These are phyloP conservation scores for Diplocarpon mali DNA, from an alignment of 2,329 filamentous ascomycete species.

Conservation along the genomic window DNA sequence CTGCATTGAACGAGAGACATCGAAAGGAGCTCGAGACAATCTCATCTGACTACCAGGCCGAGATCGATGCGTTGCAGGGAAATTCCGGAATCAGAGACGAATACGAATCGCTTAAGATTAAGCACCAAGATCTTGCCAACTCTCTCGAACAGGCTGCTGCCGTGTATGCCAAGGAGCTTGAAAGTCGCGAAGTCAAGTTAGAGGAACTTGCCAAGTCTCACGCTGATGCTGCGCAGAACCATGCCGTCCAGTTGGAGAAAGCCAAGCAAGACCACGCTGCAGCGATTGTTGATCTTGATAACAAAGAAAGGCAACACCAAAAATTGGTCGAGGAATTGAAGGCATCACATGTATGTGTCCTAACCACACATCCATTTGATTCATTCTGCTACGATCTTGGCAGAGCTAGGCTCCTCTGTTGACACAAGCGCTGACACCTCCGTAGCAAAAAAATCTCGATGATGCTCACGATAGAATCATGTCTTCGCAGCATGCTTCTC, in stretches of 20 bases:
- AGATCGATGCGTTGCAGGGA: constrained; percentile 51
- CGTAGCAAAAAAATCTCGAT: constrained; percentile 47
- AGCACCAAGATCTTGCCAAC: constrained; percentile 39
- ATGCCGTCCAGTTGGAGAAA: constrained; percentile 16
- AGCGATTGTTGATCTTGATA: constrained; percentile 27
- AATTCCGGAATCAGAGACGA: constrained; percentile 55
- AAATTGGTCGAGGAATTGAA: constrained; percentile 43
- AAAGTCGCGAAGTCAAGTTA: constrained; percentile 18
- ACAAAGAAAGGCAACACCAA: constrained; percentile 42
- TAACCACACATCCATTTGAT: neutral
- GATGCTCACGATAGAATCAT: constrained; percentile 39
- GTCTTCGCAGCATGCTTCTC: constrained; percentile 38
- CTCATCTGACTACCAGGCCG: constrained; percentile 51
- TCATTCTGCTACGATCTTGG: neutral
- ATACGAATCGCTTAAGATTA: constrained; percentile 47
- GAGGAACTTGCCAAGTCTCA: constrained; percentile 12
- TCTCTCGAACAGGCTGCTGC: constrained; percentile 22
- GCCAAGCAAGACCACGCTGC: constrained; percentile 22
- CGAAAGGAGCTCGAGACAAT: constrained; percentile 46
- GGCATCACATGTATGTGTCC: constrained; percentile 30
- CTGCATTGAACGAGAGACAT: constrained; percentile 43
- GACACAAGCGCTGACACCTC: neutral
- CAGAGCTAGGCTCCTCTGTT: too few species aligned
- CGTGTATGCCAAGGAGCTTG: constrained; percentile 18
- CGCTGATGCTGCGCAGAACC: constrained; percentile 5